Evolutionary conservation across 1,284 basidiomycete species (phyloP).

Genomic region (Cutaneotrichosporon sp.): DNA sequence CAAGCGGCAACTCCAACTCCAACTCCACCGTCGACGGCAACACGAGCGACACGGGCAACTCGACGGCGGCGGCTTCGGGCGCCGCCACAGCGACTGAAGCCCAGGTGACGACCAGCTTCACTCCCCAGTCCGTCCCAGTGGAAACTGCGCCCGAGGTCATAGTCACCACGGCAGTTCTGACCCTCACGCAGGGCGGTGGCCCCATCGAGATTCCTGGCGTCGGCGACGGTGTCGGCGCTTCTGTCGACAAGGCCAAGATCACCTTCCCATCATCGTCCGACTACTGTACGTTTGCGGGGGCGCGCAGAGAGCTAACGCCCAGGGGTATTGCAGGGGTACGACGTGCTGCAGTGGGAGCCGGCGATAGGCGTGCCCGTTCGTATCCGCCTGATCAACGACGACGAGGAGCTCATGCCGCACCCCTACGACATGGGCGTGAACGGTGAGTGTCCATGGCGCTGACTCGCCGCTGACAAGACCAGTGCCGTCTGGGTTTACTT

Average conservation of each 20-base stretch:
- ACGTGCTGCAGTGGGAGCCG: constrained; percentile 9
- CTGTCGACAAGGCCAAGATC: constrained; percentile 1
- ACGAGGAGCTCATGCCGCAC: background rate
- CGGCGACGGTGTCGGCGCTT: too few relatives aligned
- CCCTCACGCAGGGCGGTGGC: too few relatives aligned
- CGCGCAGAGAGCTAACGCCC: background rate
- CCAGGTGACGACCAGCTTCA: too few relatives aligned
- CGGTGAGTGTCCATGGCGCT: background rate
- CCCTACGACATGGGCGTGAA: background rate
- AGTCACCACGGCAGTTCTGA: too few relatives aligned
- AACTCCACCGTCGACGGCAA: too few relatives aligned
- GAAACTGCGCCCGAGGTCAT: too few relatives aligned
- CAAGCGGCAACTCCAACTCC: too few relatives aligned
- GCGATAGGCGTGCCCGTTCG: background rate
- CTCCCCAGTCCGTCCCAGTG: too few relatives aligned
- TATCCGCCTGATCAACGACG: constrained; percentile 5
- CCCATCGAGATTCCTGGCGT: too few relatives aligned
- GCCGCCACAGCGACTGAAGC: too few relatives aligned
- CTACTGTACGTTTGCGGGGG: constrained; percentile 3
- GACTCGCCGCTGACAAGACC: background rate
- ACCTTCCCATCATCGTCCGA: background rate
- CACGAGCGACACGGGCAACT: too few relatives aligned
- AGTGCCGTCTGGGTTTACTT: background rate
- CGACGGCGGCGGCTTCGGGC: too few relatives aligned
- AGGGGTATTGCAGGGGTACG: background rate